Conservation (phyloP, 1,139 yeast genomes). For the Hemisphaericaspora xylanilytica region DNA sequence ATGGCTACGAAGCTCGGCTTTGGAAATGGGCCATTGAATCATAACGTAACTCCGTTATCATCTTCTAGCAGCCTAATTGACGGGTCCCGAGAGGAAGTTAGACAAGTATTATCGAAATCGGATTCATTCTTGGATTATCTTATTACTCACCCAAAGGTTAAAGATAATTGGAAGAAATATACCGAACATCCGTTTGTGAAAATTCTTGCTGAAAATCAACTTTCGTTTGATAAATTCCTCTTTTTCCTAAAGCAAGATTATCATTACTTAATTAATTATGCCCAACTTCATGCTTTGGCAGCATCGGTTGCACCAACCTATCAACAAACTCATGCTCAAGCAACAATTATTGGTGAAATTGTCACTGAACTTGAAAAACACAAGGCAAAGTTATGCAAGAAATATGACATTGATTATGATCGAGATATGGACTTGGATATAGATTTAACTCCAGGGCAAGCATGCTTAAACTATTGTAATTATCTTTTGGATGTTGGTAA, state of each 20-base stretch:
- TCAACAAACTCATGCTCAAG: slow-evolving; percentile 50
- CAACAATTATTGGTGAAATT: slow-evolving; percentile 51
- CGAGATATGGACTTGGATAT: slow-evolving; percentile 38
- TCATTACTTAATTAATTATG: slow-evolving; percentile 65
- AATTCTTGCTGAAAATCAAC: slow-evolving; percentile 49
- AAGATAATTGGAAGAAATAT: slow-evolving; percentile 56
- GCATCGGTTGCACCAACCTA: slow-evolving; percentile 61
- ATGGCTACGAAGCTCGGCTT: slow-evolving; percentile 43
- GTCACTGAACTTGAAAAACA: slow-evolving; percentile 59
- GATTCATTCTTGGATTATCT: slow-evolving; percentile 41
- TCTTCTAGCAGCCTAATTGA: slow-evolving; percentile 12
- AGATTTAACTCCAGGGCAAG: slow-evolving; percentile 50
- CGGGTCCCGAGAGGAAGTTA: slow-evolving; percentile 5
- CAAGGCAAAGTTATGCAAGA: slow-evolving; percentile 43
- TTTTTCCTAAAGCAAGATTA: slow-evolving; percentile 72
- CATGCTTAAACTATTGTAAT: slow-evolving; percentile 59
- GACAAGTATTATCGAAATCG: slow-evolving; percentile 4
- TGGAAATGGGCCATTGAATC: slow-evolving; percentile 77
- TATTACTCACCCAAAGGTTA: slow-evolving; percentile 54
- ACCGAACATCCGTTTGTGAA: slow-evolving; percentile 61
- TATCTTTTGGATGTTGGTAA: slow-evolving; percentile 55
- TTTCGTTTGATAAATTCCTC: slow-evolving; percentile 51
- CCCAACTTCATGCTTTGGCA: slow-evolving; percentile 64
- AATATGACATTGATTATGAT: slow-evolving; percentile 47
- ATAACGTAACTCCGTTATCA: slow-evolving; percentile 28